phyloP scores from a whole-genome alignment of 2,329 filamentous ascomycete genomes.

The Fusarium ambrosium region DNA sequence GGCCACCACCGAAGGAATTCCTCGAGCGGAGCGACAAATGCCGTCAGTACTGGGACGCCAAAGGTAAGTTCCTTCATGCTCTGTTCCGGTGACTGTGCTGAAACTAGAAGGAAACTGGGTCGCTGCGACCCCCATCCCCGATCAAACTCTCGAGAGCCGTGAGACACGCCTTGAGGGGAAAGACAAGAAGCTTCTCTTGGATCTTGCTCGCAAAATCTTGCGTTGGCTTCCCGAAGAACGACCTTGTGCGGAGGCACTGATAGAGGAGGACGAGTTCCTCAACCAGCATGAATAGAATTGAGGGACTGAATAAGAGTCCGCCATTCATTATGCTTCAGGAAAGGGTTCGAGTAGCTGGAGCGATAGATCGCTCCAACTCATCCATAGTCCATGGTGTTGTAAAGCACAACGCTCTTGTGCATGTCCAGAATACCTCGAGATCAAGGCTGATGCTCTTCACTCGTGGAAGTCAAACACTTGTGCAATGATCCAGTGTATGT shows the following conservation, averaged over 20 bases:
- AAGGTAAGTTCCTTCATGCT: background rate
- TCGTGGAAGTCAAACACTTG: rapidly evolving
- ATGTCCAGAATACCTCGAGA: background rate
- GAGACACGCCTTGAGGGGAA: background rate
- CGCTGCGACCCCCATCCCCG: background rate
- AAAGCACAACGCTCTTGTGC: background rate
- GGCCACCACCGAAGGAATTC: slow-evolving; percentile 22
- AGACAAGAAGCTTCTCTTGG: background rate
- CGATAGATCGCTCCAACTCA: background rate
- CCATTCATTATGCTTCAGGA: background rate
- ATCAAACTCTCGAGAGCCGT: background rate
- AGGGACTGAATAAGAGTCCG: too few relatives aligned
- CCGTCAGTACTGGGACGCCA: background rate
- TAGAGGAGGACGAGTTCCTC: background rate
- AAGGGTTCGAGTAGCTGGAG: background rate
- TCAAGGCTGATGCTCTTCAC: background rate
- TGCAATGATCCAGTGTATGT: background rate
- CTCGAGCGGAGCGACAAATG: slow-evolving; percentile 25
- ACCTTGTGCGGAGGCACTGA: background rate
- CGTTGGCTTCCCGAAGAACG: background rate
- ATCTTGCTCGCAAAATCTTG: background rate
- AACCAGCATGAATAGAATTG: background rate
- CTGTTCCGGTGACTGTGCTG: background rate
- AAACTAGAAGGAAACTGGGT: background rate
- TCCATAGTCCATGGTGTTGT: background rate